Evolutionary conservation across 768 basidiomycete genomes (phyloP), one percentile per base, ranked within the genome.

Genomic region (Lactarius deliciosus): DNA sequence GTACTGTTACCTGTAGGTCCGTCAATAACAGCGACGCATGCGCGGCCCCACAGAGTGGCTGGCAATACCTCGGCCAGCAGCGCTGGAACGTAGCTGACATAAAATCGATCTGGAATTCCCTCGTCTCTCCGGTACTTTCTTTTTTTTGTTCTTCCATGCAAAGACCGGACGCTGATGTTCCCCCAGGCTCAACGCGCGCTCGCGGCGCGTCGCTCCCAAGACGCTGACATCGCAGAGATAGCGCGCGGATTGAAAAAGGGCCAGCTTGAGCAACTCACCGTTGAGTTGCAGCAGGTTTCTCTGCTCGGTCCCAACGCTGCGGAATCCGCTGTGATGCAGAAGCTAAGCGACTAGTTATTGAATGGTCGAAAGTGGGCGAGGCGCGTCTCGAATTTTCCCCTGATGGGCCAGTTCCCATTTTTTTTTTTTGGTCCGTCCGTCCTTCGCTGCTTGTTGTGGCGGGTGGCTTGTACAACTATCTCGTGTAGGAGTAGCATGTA

Each of bases 241-340:
- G 65, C 55, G 2, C 72, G 64, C 20, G 75, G 76, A 70, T 74
- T 89, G 18, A 77, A 79, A 25, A 69, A 66, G 32, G 80, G 80
- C 9, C 75, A 72, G 28, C 74, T 87, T n/a, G 74, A 75, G 62
- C 83, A 85, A 60, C 74, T 86, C 34, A 64, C 61, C n/a, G 34
- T 70, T 34, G 59, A 65, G 47, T 62, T 70, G 28, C 40, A 60
- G n/a, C 63, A 53, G 25, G 54, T 64, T 34, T 68, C 66, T 1
- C 34, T 43, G 25, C 20, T 36, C 4, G 53, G 32, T 20, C 62
- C 66, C n/a, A 64, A 56, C 54, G 9, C 32, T 2, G 58, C 9
- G 16, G 66, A 68, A 36, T 47, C 34, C 4, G 62, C 54, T 34
- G 41, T 68, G 25, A 45, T 64, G 43, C 30, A 45, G 57, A 54